Percentiles rank a stretch among this genome's conserved stretches.
Evolutionary conservation across 805 yeast species (phyloP).

Genomic region (Starmerella bombicola): DNA sequence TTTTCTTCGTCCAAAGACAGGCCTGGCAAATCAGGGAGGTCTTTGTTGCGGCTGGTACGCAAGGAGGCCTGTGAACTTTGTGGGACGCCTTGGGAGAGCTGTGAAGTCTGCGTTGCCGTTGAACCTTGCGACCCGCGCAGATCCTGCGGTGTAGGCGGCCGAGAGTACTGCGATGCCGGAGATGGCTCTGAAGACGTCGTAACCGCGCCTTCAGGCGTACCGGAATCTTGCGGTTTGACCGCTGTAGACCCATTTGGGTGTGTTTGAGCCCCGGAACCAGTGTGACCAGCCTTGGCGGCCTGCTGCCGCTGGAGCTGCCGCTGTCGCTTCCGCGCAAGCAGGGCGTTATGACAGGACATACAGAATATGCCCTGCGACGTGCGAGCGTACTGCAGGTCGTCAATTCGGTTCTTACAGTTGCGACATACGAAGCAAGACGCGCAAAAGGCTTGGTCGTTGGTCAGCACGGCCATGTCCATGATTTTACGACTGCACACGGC

Average conservation of each 20-base stretch:
- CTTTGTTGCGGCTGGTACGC: too few relatives aligned
- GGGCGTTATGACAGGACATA: constrained; percentile 77
- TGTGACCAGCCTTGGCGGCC: constrained; percentile 1
- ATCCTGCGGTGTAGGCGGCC: too few relatives aligned
- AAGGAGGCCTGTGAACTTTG: not conserved
- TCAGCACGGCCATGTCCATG: constrained; percentile 82
- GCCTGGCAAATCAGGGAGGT: too few relatives aligned
- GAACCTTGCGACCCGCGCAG: constrained; percentile 18
- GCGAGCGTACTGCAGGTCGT: constrained; percentile 80
- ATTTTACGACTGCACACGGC: constrained; percentile 74
- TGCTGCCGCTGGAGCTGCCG: constrained; percentile 39
- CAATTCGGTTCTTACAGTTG: constrained; percentile 73
- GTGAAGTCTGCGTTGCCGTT: not conserved
- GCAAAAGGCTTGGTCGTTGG: constrained; percentile 93
- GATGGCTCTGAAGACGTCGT: too few relatives aligned
- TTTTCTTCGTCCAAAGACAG: too few relatives aligned
- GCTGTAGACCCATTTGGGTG: too few relatives aligned
- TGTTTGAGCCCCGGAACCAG: too few relatives aligned
- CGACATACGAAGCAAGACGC: constrained; percentile 81
- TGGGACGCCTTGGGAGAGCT: not conserved
- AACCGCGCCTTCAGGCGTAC: too few relatives aligned
- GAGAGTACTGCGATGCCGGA: too few relatives aligned
- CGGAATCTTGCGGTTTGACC: too few relatives aligned
- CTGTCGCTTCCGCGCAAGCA: constrained; percentile 61
- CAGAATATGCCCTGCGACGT: constrained; percentile 89